Conservation (phyloP, 768 basidiomycete genomes). For the Dacryopinax spathularia region DNA sequence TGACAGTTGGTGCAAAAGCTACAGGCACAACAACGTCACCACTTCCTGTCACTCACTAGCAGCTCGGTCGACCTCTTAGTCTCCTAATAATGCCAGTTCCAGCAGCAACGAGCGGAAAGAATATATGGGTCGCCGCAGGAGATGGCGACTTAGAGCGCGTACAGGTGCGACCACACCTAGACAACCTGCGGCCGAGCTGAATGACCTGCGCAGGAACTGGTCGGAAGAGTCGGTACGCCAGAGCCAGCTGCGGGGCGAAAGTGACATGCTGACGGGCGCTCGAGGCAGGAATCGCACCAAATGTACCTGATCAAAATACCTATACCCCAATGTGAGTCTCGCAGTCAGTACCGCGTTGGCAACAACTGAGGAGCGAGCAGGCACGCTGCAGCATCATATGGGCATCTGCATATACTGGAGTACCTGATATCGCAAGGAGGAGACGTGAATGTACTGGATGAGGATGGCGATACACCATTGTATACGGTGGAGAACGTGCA, state of each 20-base stretch:
- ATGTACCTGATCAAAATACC: conserved; percentile 52
- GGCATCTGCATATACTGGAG: conserved; percentile 55
- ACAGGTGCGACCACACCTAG: conserved; percentile 29
- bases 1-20: no score
- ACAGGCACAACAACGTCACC: no score
- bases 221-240: conserved; percentile 26
- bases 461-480: conserved; percentile 81
- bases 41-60: no score
- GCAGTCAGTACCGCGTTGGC: no score
- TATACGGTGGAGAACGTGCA: conserved; percentile 76
- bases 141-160: conserved; percentile 78
- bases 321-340: conserved; percentile 63
- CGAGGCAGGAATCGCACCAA: conserved; percentile 42
- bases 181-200: background rate
- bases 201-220: conserved; percentile 33
- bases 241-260: background rate
- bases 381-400: conserved; percentile 92
- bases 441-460: conserved; percentile 71
- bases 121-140: conserved; percentile 87
- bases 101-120: conserved; percentile 27
- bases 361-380: conserved; percentile 33
- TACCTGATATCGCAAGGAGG: conserved; percentile 73
- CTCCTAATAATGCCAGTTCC: background rate
- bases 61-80: background rate
- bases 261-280: background rate